Evolutionary conservation across 192 early-diverging fungal species (phyloP), one percentile per base, ranked within the genome.

Genomic region (Coemansia sp.): DNA sequence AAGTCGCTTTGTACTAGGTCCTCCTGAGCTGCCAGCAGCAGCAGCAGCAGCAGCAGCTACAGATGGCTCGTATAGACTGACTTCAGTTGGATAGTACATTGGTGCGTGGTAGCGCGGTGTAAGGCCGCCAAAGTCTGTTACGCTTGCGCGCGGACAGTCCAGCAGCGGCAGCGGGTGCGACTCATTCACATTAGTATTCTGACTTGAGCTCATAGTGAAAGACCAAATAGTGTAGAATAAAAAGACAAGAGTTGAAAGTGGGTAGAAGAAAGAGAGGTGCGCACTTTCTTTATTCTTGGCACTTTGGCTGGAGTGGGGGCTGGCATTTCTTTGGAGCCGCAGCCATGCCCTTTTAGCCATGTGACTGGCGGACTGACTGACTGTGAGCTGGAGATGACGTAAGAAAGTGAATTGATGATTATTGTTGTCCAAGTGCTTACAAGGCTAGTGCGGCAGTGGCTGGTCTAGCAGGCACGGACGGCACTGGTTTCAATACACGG

Each of bases 11-110:
- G 6, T n/a, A 36, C 12, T 32, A 11, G 36, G 8, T 44, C 21
- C 50, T 11, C 41, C 39, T 36, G 34, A 57, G 19, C 23, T 19
- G 41, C 25, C 17, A 38, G 29, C 15, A 31, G 36, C 27, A 2
- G 29, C 15, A 31, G 36, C 15, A 31, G 36, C 27, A 2, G 29
- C 15, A 31, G 36, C 25, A 25, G 31, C 45, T 2, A 79, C 36
- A 6, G 64, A 63, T 42, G 74, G 80, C 69, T 82, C 80, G 59
- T 82, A 82, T 5, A 82, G 75, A 15, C 70, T 60, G 48, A 77
- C 80, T 53, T 82, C 80, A 19, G 68, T 82, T 41, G 80, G 80
- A 37, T 69, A 76, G 67, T 63, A 45, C 75, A 82, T 82, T 4
- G 75, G 75, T 44, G 61, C 46, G 37, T 69, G 34, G 72, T 82